phyloP scores from a whole-genome alignment of 2,329 filamentous ascomycete genomes.

The Cladosporium phlei region DNA sequence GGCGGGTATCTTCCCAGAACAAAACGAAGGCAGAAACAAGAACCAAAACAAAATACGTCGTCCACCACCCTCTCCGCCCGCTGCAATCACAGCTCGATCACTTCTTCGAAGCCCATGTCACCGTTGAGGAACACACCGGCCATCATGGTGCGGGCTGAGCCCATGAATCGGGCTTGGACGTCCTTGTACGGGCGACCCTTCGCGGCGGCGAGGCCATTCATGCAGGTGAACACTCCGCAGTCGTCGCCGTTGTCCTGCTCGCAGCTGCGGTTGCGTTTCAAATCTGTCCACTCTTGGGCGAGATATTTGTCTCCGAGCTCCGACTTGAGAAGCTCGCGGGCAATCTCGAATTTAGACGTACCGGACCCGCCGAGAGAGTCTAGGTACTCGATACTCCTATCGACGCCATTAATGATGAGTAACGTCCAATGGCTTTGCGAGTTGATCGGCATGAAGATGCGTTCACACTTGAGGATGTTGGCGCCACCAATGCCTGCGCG shows the following conservation, averaged over 20 bases:
- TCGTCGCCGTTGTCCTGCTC: slow-evolving; percentile 64
- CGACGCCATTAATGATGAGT: slow-evolving; percentile 59
- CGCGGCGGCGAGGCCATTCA: slow-evolving; percentile 62
- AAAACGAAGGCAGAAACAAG: no score
- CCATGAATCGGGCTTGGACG: slow-evolving; percentile 22
- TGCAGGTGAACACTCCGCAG: slow-evolving; percentile 72
- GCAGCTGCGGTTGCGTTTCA: slow-evolving; percentile 48
- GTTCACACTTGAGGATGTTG: slow-evolving; percentile 61
- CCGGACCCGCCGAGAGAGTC: slow-evolving; percentile 57
- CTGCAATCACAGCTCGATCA: no score
- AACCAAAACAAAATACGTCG: no score
- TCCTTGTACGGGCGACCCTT: slow-evolving; percentile 49
- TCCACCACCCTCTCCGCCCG: no score
- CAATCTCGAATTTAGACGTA: slow-evolving; percentile 20
- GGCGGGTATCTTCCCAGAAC: no score
- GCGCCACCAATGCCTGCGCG: slow-evolving; percentile 54
- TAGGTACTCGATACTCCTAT: slow-evolving; percentile 60
- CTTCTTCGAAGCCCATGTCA: slow-evolving; percentile 55
- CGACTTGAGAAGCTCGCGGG: slow-evolving; percentile 52
- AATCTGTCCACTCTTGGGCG: slow-evolving; percentile 54
- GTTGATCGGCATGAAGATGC: slow-evolving; percentile 63
- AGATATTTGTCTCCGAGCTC: slow-evolving; percentile 55
- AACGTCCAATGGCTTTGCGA: slow-evolving; percentile 65
- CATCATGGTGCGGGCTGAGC: slow-evolving; percentile 45
- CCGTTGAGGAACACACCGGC: slow-evolving; percentile 62